Evolutionary conservation across 495 filamentous ascomycete genomes (phyloP), one percentile per base, ranked within the genome.

Genomic region (Gamarada debralockiae): DNA sequence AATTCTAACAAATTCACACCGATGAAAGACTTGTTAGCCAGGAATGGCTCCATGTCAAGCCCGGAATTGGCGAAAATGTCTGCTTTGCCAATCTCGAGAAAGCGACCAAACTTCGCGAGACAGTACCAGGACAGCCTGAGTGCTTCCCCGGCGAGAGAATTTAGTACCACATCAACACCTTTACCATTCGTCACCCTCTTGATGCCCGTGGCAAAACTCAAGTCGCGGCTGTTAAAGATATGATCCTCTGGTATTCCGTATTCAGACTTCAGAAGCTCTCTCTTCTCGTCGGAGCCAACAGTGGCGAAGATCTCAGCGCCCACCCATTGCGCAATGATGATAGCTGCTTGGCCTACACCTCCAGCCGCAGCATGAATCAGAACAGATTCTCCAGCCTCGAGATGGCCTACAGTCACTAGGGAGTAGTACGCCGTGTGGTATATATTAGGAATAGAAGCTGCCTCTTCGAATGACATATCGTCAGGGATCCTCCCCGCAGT

Each of bases 151-250:
- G 64, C 56, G 12, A 86, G 60, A 1, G 78, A 83, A 60, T 86
- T 87, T 8, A 89, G 55, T 3, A 86, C 66, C 0, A 89, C 73
- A 56, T 87, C 83, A 1, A 86, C 79, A 1, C 86, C 85, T 2
- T 68, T 50, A 9, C 70, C 71, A 8, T 65, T 1, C 85, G 83
- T 3, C 68, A 48, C 4, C 70, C 71, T 8, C 64, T 54, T 0
- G 83, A 87, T 0, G 67, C 69, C 60, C 29, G 65, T 68, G 27
- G 86, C 61, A 2, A 63, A 72, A 1, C 67, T 56, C 1, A 66
- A 73, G 53, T 62, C 65, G 3, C 42, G 23, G 27, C 20, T 27
- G 58, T 50, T 76, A 62, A 85, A 79, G 38, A 87, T 79, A 44
- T 71, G 77, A 18, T 76, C 65, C 9, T 74, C 70, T 0, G 75